Percentiles rank a stretch among this genome's conserved stretches.
Conservation (phyloP, 2,329 filamentous ascomycete genomes). For the Penicillium sp. region DNA sequence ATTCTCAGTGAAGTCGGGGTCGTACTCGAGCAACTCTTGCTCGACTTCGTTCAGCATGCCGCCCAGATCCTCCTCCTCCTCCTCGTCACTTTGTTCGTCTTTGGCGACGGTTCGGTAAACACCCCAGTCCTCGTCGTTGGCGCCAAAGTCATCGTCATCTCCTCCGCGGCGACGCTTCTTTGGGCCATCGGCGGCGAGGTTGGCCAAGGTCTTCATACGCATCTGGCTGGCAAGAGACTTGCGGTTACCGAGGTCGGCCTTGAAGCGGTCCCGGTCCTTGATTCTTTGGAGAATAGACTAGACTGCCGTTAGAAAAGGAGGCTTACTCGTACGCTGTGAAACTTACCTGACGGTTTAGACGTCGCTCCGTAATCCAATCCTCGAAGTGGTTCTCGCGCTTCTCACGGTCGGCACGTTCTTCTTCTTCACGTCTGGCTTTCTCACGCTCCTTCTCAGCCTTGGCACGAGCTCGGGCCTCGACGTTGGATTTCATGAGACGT, state of each 20-base stretch:
- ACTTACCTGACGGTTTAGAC: conserved; percentile 62
- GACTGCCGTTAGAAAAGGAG: conserved; percentile 24
- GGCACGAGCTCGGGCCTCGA: conserved; percentile 87
- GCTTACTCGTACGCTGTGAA: not conserved
- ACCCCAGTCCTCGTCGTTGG: conserved; percentile 96
- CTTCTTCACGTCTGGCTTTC: conserved; percentile 77
- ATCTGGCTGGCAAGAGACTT: conserved; percentile 96
- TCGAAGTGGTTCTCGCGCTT: conserved; percentile 81
- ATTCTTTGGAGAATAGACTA: conserved; percentile 73
- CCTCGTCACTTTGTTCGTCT: conserved; percentile 75
- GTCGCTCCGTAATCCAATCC: conserved; percentile 79
- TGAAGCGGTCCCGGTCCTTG: conserved; percentile 88
- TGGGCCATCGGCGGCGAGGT: conserved; percentile 86
- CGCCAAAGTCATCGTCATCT: conserved; percentile 94
- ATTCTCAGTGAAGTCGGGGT: conserved; percentile 86
- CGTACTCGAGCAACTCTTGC: conserved; percentile 78
- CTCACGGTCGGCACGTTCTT: conserved; percentile 79
- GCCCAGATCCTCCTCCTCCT: conserved; percentile 85
- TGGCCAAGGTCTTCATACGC: conserved; percentile 97
- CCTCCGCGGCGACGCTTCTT: conserved; percentile 80
- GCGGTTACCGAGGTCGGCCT: conserved; percentile 91
- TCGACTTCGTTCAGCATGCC: conserved; percentile 74
- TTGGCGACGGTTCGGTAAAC: conserved; percentile 92
- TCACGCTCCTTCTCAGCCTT: conserved; percentile 95
- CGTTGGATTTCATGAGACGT: conserved; percentile 86